A percentile compares a stretch with the other conserved stretches of the same genome.
Conservation (phyloP, 192 early-diverging fungal genomes). For the Chytriomyces sp. region DNA sequence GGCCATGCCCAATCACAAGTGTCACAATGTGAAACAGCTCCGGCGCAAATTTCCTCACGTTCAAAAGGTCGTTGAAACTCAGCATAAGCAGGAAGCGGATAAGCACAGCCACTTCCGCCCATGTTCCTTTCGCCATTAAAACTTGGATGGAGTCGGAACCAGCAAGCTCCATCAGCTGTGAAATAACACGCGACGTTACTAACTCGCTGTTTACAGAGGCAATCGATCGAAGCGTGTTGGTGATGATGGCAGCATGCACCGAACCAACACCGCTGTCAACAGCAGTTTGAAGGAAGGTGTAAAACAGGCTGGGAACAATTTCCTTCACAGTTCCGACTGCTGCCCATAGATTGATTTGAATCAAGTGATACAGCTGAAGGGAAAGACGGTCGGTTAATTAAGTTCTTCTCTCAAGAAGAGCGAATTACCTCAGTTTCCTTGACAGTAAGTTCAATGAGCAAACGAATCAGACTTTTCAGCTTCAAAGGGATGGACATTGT, state of each 20-base stretch:
- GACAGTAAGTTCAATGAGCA: constrained; percentile 81
- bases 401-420: constrained; percentile 22
- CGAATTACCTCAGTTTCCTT: constrained; percentile 70
- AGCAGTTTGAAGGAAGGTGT: constrained; percentile 79
- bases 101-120: constrained; percentile 92
- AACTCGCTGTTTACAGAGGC: constrained; percentile 76
- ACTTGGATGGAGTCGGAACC: constrained; percentile 42
- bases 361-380: constrained; percentile 75
- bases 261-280: constrained; percentile 81
- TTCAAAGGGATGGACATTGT: constrained; percentile 47
- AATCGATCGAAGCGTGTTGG: constrained; percentile 83
- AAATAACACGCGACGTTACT: constrained; percentile 75
- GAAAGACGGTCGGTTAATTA: constrained; percentile 20
- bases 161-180: constrained; percentile 43
- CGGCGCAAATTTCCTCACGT: constrained; percentile 78
- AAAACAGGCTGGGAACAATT: constrained; percentile 79
- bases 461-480: constrained; percentile 76
- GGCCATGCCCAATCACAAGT: constrained; percentile 83
- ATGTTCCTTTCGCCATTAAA: constrained; percentile 81
- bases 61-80: constrained; percentile 78
- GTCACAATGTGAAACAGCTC: constrained; percentile 87
- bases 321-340: constrained; percentile 79
- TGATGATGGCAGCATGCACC: constrained; percentile 74
- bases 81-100: constrained; percentile 87
- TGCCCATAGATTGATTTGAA: constrained; percentile 88